phyloP scores from a whole-genome alignment of 2,329 filamentous ascomycete species.

The Hypoxylon sp. region DNA sequence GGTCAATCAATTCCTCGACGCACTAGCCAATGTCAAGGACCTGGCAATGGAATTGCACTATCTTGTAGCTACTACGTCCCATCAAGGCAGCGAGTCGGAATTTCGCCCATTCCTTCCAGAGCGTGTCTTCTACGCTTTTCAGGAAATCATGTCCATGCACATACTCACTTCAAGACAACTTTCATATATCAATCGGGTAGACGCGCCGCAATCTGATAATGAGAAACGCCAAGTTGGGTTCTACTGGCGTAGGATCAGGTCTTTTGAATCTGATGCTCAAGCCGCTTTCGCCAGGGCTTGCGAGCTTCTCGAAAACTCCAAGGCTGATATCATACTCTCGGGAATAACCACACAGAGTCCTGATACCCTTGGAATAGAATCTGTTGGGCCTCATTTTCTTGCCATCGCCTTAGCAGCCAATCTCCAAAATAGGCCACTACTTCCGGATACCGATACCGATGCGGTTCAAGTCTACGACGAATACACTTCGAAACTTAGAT shows the following conservation, averaged over 20 bases:
- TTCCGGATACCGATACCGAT: slow-evolving; percentile 12
- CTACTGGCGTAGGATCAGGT: slow-evolving; percentile 13
- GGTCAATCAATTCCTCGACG: slow-evolving; percentile 4
- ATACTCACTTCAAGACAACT: slow-evolving; percentile 5
- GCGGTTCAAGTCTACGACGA: slow-evolving; percentile 8
- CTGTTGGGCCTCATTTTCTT: slow-evolving; percentile 14
- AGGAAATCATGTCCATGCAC: slow-evolving; percentile 15
- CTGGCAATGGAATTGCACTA: slow-evolving; percentile 22
- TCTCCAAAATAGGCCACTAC: slow-evolving; percentile 8
- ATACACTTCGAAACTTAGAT: slow-evolving; percentile 10
- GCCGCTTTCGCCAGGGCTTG: slow-evolving; percentile 7
- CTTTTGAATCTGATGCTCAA: slow-evolving; percentile 5
- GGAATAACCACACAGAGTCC: slow-evolving; percentile 1
- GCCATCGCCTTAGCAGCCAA: slow-evolving; percentile 6
- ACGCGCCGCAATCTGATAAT: not conserved
- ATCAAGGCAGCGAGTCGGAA: slow-evolving; percentile 8
- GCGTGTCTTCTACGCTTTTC: slow-evolving; percentile 14
- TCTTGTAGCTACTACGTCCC: slow-evolving; percentile 17
- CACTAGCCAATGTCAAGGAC: slow-evolving; percentile 2
- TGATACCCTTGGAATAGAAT: slow-evolving; percentile 19
- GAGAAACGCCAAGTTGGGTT: not conserved
- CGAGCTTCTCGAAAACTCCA: slow-evolving; percentile 8
- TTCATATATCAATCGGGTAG: slow-evolving; percentile 12
- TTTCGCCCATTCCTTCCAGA: slow-evolving; percentile 8
- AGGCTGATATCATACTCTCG: slow-evolving; percentile 16